Percentiles rank a stretch among this genome's conserved stretches.
Evolutionary conservation across 1,284 basidiomycete species (phyloP).

Genomic region (Melampsora americana): DNA sequence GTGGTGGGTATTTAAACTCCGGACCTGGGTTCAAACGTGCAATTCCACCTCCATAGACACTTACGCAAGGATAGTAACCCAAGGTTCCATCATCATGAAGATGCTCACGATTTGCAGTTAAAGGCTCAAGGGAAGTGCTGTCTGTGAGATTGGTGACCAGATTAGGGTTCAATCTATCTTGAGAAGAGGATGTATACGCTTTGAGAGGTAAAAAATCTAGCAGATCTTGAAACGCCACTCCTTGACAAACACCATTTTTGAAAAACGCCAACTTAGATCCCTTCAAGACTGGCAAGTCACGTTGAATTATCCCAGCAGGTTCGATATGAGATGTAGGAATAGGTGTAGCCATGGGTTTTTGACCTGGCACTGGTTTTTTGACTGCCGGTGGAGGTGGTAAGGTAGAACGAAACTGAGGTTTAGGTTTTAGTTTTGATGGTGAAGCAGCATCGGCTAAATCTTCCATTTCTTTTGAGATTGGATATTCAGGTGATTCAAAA

Average conservation of each 20-base stretch:
- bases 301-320: constrained; percentile 56
- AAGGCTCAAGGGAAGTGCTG: constrained; percentile 26
- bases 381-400: constrained; percentile 62
- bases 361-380: constrained; percentile 57
- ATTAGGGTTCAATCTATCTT: constrained; percentile 38
- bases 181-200: constrained; percentile 50
- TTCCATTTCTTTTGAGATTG: constrained; percentile 89
- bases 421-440: constrained; percentile 46
- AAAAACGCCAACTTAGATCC: constrained; percentile 83
- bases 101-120: constrained; percentile 60
- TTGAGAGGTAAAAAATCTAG: constrained; percentile 88
- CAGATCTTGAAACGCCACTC: constrained; percentile 78
- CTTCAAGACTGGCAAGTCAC: constrained; percentile 68
- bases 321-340: constrained; percentile 51
- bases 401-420: constrained; percentile 46
- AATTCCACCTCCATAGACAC: constrained; percentile 83
- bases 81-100: constrained; percentile 88
- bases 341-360: constrained; percentile 47
- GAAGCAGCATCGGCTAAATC: constrained; percentile 57
- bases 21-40: constrained; percentile 84
- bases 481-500: constrained; percentile 90
- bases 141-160: constrained; percentile 1
- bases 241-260: constrained; percentile 83
- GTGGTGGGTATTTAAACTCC: constrained; percentile 72
- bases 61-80: constrained; percentile 93